A percentile compares a stretch with the other conserved stretches of the same genome.
Conservation (phyloP, 768 basidiomycete genomes). For the Hydnomerulius pinastri region DNA sequence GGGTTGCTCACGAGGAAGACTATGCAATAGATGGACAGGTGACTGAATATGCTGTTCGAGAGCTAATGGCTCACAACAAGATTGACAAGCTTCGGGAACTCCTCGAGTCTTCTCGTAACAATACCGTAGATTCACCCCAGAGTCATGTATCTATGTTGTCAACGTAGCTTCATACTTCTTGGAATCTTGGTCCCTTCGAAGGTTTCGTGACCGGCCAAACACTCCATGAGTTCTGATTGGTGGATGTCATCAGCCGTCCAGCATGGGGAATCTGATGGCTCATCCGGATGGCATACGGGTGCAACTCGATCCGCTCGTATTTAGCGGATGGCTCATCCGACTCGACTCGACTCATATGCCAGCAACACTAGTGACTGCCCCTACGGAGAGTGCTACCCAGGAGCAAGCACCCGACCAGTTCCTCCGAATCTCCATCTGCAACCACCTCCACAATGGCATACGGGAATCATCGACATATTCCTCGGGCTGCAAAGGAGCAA, state of each 20-base stretch:
- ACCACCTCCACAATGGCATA: too few species aligned
- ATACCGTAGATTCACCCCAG: neutral
- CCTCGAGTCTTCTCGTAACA: neutral
- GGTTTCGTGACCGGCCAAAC: neutral
- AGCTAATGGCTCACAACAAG: neutral
- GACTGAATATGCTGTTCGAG: neutral
- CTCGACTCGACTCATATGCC: neutral
- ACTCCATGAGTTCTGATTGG: neutral
- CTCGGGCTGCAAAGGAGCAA: too few species aligned
- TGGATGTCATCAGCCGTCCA: neutral
- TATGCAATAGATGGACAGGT: constrained; percentile 1
- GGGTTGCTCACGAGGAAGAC: constrained; percentile 7
- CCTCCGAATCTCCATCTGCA: too few species aligned
- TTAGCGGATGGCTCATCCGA: neutral
- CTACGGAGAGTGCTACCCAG: too few species aligned
- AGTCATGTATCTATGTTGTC: too few species aligned
- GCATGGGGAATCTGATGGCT: neutral
- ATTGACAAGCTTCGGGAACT: neutral
- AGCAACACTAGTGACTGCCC: constrained; percentile 1
- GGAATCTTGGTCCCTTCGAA: neutral
- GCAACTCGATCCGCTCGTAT: neutral
- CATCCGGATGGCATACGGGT: neutral
- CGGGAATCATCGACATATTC: too few species aligned
- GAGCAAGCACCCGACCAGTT: too few species aligned
- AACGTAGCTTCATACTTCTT: too few species aligned